A percentile compares a stretch with the other conserved stretches of the same genome.
These are phyloP conservation scores for Periconia sp. DNA, from an alignment of 2,329 filamentous ascomycete genomes.

Conservation along the genomic window DNA sequence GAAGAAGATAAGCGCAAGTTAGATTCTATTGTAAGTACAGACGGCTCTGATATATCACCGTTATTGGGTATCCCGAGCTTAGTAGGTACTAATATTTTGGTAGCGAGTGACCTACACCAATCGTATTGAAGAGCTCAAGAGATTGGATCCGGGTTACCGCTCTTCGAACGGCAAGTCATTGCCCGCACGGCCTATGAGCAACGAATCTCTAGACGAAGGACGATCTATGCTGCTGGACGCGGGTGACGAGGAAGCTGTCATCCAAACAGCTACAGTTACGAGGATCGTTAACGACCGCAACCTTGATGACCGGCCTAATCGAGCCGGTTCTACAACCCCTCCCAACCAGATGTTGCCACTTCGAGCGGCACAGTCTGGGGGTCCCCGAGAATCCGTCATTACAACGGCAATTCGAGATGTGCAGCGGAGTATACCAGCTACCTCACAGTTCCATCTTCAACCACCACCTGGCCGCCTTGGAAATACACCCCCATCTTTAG, in stretches of 20 bases:
- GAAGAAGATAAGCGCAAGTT: slow-evolving; percentile 90
- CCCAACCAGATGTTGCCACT: slow-evolving; percentile 37
- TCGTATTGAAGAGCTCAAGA: slow-evolving; percentile 84
- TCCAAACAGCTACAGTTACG: slow-evolving; percentile 61
- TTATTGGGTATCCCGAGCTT: background rate
- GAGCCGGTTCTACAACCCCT: slow-evolving; percentile 24
- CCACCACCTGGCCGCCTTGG: slow-evolving; percentile 39
- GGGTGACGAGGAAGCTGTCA: slow-evolving; percentile 48
- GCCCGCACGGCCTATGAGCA: slow-evolving; percentile 71
- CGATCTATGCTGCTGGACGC: slow-evolving; percentile 43
- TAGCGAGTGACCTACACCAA: slow-evolving; percentile 89
- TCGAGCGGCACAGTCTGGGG: slow-evolving; percentile 32
- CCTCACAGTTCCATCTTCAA: slow-evolving; percentile 39
- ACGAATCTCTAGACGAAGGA: slow-evolving; percentile 56
- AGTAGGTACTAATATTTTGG: slow-evolving; percentile 15
- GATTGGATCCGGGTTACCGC: slow-evolving; percentile 65
- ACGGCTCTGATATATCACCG: background rate
- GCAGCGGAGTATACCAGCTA: slow-evolving; percentile 38
- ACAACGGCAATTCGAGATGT: slow-evolving; percentile 51
- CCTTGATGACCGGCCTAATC: slow-evolving; percentile 26
- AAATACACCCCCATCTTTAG: slow-evolving; percentile 17
- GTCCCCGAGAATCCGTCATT: slow-evolving; percentile 46
- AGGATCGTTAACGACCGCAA: slow-evolving; percentile 56
- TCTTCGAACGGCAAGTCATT: slow-evolving; percentile 71
- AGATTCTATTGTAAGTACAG: slow-evolving; percentile 81